Percentiles rank a stretch among this genome's conserved stretches.
Conservation (phyloP, 179 eudicot genomes). For the Silene noctiflora region DNA sequence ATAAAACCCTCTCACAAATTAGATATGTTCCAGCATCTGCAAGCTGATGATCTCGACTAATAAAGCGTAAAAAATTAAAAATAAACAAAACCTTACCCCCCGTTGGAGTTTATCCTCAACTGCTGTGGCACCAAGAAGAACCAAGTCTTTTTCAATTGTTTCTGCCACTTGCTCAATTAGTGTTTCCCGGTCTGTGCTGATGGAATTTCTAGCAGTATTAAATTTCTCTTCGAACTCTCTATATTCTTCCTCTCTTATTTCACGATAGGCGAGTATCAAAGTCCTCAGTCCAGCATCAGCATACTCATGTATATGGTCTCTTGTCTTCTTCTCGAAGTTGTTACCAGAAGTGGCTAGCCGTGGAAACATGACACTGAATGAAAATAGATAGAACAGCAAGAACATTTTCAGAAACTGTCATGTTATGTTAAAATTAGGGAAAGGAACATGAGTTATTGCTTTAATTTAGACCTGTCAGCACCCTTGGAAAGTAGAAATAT, state of each 20-base stretch:
- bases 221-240: constrained; percentile 50
- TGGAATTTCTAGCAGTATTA: constrained; percentile 62
- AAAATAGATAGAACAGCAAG: neutral
- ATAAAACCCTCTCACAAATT: neutral
- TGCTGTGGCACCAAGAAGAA: constrained; percentile 96
- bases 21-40: constrained; percentile 9
- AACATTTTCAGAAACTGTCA: constrained; percentile 8
- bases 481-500: constrained; percentile 73
- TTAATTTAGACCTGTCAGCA: constrained; percentile 71
- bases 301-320: constrained; percentile 72
- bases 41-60: neutral
- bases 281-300: constrained; percentile 97
- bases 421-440: neutral
- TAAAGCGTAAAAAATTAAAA: neutral
- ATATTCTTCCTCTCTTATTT: constrained; percentile 59
- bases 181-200: constrained; percentile 69
- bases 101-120: constrained; percentile 96
- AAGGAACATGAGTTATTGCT: constrained; percentile 9
- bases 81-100: constrained; percentile 56
- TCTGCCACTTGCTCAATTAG: constrained; percentile 67
- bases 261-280: constrained; percentile 80
- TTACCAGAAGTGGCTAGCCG: constrained; percentile 65
- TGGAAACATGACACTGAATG: constrained; percentile 82
- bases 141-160: constrained; percentile 65
- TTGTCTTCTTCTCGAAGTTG: constrained; percentile 67